Evolutionary conservation across 176 grass and related monocot species (phyloP).

Genomic region (Raddia guianensis): DNA sequence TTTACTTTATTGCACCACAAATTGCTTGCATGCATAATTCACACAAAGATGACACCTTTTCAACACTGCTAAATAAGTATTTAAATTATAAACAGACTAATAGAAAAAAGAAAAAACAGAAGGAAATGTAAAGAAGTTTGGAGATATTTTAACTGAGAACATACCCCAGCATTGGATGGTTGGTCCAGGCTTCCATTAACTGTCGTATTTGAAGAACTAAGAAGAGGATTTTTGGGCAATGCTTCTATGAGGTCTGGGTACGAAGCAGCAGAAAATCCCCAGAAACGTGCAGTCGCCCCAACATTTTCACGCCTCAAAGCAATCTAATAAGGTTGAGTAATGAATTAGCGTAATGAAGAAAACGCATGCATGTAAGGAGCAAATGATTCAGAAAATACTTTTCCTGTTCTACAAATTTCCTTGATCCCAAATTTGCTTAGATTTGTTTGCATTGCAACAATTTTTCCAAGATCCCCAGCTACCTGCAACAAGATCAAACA

Average conservation of each 20-base stretch:
- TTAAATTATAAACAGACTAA: slow-evolving; percentile 18
- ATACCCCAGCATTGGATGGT: slow-evolving; percentile 57
- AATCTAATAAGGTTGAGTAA: slow-evolving; percentile 59
- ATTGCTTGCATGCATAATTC: slow-evolving; percentile 1
- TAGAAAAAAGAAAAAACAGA: slow-evolving; percentile 7
- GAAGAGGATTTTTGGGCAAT: slow-evolving; percentile 48
- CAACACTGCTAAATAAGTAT: not conserved
- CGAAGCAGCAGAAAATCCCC: slow-evolving; percentile 93
- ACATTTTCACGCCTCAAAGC: slow-evolving; percentile 92
- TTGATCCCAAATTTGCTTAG: slow-evolving; percentile 87
- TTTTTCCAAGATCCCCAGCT: slow-evolving; percentile 96
- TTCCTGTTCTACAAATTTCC: slow-evolving; percentile 95
- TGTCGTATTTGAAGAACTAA: slow-evolving; percentile 49
- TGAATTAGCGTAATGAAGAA: slow-evolving; percentile 28
- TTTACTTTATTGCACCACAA: not conserved
- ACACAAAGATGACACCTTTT: not conserved
- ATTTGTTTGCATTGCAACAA: slow-evolving; percentile 72
- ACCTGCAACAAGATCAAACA: slow-evolving; percentile 57
- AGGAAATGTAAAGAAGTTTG: not conserved
- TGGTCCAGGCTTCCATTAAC: slow-evolving; percentile 52
- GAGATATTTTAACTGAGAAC: slow-evolving; percentile 27
- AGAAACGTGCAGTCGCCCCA: slow-evolving; percentile 89
- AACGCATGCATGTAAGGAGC: slow-evolving; percentile 21
- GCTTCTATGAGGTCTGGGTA: slow-evolving; percentile 75
- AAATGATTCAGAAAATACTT: slow-evolving; percentile 50